A percentile compares a stretch with the other conserved stretches of the same genome.
Evolutionary conservation across 2,329 filamentous ascomycete genomes (phyloP).

Genomic region (Aspergillus hortae): DNA sequence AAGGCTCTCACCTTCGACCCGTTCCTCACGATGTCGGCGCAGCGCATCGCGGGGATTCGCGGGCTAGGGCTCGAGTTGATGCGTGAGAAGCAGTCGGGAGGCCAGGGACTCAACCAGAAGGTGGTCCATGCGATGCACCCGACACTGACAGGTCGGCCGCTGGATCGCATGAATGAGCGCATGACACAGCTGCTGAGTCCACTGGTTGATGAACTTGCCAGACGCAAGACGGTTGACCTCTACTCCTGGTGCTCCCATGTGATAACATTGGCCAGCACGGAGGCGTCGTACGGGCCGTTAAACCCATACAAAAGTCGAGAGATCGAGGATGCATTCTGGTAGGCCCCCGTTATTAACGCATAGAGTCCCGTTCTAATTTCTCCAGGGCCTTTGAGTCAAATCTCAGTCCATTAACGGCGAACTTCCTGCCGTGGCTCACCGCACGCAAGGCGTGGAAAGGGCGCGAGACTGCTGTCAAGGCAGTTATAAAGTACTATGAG

Average conservation of each 20-base stretch:
- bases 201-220: slow-evolving; percentile 16
- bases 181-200: slow-evolving; percentile 18
- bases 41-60: slow-evolving; percentile 17
- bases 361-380: neutral
- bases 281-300: slow-evolving; percentile 24
- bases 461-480: slow-evolving; percentile 32
- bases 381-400: slow-evolving; percentile 39
- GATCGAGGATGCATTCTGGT: slow-evolving; percentile 9
- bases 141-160: slow-evolving; percentile 16
- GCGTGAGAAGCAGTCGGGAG: slow-evolving; percentile 16
- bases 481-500: slow-evolving; percentile 41
- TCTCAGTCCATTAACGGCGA: slow-evolving; percentile 26
- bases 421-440: slow-evolving; percentile 33
- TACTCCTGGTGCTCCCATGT: slow-evolving; percentile 24
- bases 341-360: neutral
- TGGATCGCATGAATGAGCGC: slow-evolving; percentile 25
- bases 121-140: slow-evolving; percentile 24
- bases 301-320: slow-evolving; percentile 24
- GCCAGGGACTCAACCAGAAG: slow-evolving; percentile 13
- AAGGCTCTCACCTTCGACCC: slow-evolving; percentile 23
- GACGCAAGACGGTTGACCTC: slow-evolving; percentile 17
- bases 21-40: slow-evolving; percentile 14
- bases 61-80: slow-evolving; percentile 17
- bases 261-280: slow-evolving; percentile 26
- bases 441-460: slow-evolving; percentile 37